A percentile compares a stretch with the other conserved stretches of the same genome.
Evolutionary conservation across 1,284 basidiomycete genomes (phyloP).

Genomic region (Leccinum fallax): DNA sequence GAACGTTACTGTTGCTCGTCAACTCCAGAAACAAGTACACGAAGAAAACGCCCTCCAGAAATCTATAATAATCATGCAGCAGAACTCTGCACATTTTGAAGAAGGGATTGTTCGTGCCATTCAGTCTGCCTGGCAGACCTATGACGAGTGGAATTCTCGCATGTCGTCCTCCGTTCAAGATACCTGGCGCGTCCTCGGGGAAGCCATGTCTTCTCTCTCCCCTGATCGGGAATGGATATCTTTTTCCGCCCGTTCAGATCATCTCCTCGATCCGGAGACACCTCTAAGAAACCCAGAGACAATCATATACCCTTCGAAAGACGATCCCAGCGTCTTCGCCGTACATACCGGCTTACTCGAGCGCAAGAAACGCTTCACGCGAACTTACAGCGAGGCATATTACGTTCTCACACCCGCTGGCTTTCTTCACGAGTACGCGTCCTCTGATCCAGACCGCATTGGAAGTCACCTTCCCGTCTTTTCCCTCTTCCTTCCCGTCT

Average conservation of each 20-base stretch:
- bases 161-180: constrained; percentile 82
- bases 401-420: constrained; percentile 96
- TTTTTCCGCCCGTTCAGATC: constrained; percentile 92
- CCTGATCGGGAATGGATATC: constrained; percentile 97
- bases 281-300: constrained; percentile 80
- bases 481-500: constrained; percentile 91
- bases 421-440: constrained; percentile 90
- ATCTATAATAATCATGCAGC: constrained; percentile 98
- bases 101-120: constrained; percentile 95
- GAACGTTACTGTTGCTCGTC: constrained; percentile 83
- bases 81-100: constrained; percentile 97
- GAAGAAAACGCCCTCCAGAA: constrained; percentile 99
- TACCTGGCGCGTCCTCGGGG: constrained; percentile 76
- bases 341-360: constrained; percentile 93
- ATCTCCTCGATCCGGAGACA: constrained; percentile 96
- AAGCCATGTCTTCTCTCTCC: constrained; percentile 82
- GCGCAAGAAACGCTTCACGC: constrained; percentile 96
- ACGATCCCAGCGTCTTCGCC: constrained; percentile 86
- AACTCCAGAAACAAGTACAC: constrained; percentile 92
- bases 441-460: constrained; percentile 69
- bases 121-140: constrained; percentile 97
- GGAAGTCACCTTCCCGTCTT: constrained; percentile 76
- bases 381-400: constrained; percentile 86
- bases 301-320: constrained; percentile 91
- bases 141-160: constrained; percentile 95